Conservation (phyloP, 495 filamentous ascomycete species). For the Aspergillus cristatus region DNA sequence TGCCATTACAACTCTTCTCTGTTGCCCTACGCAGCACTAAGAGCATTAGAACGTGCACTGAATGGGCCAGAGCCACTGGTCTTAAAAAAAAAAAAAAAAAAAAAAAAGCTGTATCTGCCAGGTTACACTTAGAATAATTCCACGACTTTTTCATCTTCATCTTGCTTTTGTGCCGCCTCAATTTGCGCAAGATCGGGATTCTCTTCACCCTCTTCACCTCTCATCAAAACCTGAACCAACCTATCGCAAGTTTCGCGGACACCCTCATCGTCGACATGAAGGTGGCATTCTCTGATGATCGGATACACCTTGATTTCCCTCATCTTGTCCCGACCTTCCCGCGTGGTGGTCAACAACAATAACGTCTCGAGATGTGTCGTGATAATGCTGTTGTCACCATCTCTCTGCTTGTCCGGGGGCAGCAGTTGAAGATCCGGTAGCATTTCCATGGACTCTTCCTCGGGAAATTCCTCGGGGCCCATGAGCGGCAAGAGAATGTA, state of each 20-base stretch:
- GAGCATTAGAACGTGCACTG: no score
- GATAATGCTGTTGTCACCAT: constrained; percentile 63
- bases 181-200: constrained; percentile 7
- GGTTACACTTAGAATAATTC: constrained; percentile 18
- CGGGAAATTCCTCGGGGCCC: constrained; percentile 47
- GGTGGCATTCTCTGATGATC: constrained; percentile 77
- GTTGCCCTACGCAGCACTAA: no score
- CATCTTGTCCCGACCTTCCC: constrained; percentile 62
- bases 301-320: constrained; percentile 76
- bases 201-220: constrained; percentile 50
- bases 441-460: constrained; percentile 68
- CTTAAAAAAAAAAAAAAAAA: no score
- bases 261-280: constrained; percentile 66
- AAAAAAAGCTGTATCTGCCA: no score
- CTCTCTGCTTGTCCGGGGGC: constrained; percentile 76
- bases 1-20: no score
- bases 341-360: constrained; percentile 70
- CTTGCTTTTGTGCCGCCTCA: constrained; percentile 8
- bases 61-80: no score
- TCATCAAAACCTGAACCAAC: constrained; percentile 85
- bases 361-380: constrained; percentile 84
- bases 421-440: constrained; percentile 80
- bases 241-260: constrained; percentile 82
- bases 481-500: constrained; percentile 71
- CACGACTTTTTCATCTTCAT: constrained; percentile 31